Conservation (phyloP, 352 stramenopile species). For the Phytophthora megakarya region DNA sequence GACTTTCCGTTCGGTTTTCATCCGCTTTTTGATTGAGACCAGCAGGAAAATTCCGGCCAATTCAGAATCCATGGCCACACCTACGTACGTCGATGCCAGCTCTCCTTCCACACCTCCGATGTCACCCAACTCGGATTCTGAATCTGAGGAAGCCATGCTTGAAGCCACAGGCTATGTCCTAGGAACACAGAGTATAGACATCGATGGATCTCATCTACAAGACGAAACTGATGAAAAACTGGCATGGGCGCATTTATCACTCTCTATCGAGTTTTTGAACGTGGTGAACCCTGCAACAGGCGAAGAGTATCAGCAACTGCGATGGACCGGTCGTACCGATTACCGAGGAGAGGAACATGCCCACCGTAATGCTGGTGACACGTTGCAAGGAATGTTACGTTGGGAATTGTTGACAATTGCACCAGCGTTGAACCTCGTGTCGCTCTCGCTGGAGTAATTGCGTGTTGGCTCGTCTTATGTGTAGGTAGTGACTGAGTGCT, state of each 20-base stretch:
- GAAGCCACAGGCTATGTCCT: conserved; percentile 47
- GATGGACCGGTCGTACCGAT: conserved; percentile 54
- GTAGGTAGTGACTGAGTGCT: neutral
- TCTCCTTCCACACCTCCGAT: conserved; percentile 18
- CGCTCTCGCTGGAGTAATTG: conserved; percentile 30
- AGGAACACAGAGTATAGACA: conserved; percentile 51
- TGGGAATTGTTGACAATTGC: conserved; percentile 52
- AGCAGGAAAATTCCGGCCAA: conserved; percentile 21
- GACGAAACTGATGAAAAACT: conserved; percentile 27
- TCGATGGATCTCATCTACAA: conserved; percentile 25
- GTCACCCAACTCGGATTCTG: conserved; percentile 22
- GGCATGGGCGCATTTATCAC: conserved; percentile 48
- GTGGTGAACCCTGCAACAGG: conserved; percentile 38
- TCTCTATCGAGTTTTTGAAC: conserved; percentile 53
- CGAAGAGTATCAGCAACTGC: conserved; percentile 43
- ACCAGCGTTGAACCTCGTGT: conserved; percentile 42
- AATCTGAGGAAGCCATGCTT: conserved; percentile 22
- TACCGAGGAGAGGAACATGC: conserved; percentile 50
- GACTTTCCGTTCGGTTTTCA: conserved; percentile 49
- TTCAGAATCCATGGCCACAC: conserved; percentile 14
- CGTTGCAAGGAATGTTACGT: conserved; percentile 43
- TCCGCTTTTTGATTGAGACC: conserved; percentile 48
- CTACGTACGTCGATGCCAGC: conserved; percentile 29
- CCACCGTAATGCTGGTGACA: conserved; percentile 48
- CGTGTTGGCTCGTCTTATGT: conserved; percentile 20